These are phyloP conservation scores for Vittaforma corneae DNA, from an alignment of 371 early-diverging fungal species.

Conservation along the genomic window DNA sequence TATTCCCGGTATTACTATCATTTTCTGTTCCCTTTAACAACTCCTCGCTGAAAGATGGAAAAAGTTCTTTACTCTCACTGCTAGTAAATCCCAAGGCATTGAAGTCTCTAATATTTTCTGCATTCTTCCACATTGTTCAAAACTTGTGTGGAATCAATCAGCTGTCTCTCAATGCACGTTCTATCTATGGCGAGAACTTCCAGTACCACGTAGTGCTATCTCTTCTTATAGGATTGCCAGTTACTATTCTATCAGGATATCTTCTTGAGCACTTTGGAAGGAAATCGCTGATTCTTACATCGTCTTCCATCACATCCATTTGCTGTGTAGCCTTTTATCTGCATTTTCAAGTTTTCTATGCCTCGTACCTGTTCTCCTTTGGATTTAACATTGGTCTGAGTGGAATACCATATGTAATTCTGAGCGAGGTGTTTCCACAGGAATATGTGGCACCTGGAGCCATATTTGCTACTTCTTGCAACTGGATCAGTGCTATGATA, in stretches of 20 bases:
- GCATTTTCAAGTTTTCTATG: constrained; percentile 62
- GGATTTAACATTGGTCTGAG: constrained; percentile 71
- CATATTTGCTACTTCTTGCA: constrained; percentile 7
- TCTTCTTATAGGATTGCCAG: constrained; percentile 52
- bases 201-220: constrained; percentile 38
- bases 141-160: not conserved
- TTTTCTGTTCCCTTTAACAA: not conserved
- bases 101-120: not conserved
- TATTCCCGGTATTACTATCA: not conserved
- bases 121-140: not conserved
- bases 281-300: constrained; percentile 65
- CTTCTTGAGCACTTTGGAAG: constrained; percentile 74
- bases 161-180: constrained; percentile 12
- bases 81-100: not conserved
- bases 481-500: constrained; percentile 17
- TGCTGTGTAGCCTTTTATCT: constrained; percentile 36
- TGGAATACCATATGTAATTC: constrained; percentile 63
- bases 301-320: constrained; percentile 63
- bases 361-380: constrained; percentile 66
- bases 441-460: constrained; percentile 8
- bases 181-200: constrained; percentile 62
- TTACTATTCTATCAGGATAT: constrained; percentile 60
- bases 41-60: not conserved
- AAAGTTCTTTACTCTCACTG: not conserved
- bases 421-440: constrained; percentile 67